Base-by-base conservation (phyloP, 2,329 filamentous ascomycete species). In the Xylariaceae sp. region DNA sequence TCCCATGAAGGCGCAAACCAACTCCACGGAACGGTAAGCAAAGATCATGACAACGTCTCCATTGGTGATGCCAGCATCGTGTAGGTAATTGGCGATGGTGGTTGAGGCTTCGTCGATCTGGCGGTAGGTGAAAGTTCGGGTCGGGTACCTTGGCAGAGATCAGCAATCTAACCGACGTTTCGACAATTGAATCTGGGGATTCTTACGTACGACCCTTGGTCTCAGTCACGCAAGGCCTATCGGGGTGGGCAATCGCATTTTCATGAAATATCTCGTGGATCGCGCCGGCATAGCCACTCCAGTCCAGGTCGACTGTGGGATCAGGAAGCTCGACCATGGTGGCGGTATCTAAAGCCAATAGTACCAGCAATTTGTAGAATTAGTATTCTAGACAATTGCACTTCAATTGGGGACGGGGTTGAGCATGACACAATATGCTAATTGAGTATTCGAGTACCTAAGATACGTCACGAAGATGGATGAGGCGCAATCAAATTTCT, bases 41-140 rank as follows among this genome's bases (percentile, higher is more conserved):
- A 83, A 96, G 49, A 93, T 87, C 87, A 95, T 95, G 55, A 95
- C 89, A 2, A 95, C 89, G 59, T 97, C 89, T 8, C 89, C 89
- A 52, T 81, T 73, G 44, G 81, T 73, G 49, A 89, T 73, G 43
- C 90, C 89, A 55, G 81, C 74, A 38, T 83, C 73, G 40, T 85
- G 77, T 16, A 96, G 74, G 59, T 95, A 79, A 65, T 95, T 82
- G 17, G 89, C 87, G 6, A 96, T 64, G 15, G 80, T 73, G 61
- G 94, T 94, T 22, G 87, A 85, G 0, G 85, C 83, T 67, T 95
- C 85, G 59, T 89, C 77, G 59, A 97, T 95, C 57, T 95, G 87
- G 50, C 73, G 72, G 64, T 96, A 97, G 18, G 82, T 91, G 64
- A 93, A 96, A 37, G 66, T 67, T 48, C 87, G 74, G 60, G 81